Conservation (phyloP, 176 grass and related monocot genomes). For the Musa beccarii region DNA sequence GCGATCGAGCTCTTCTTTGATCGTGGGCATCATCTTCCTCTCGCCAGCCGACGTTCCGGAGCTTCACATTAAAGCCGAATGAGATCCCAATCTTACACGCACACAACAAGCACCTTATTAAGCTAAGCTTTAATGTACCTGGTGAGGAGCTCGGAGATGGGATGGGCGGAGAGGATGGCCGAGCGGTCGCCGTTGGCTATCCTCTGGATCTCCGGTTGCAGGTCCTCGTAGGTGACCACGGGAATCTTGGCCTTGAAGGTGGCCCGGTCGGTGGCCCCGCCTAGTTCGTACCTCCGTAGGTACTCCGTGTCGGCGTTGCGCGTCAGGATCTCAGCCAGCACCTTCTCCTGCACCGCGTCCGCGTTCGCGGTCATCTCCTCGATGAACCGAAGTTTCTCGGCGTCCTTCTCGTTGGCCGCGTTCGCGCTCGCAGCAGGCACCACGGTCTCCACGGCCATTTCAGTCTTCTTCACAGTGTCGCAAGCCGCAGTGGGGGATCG, state of each 20-base stretch:
- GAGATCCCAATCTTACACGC: not conserved
- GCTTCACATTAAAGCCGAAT: slow-evolving; percentile 24
- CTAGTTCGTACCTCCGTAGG: slow-evolving; percentile 44
- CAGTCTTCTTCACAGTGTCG: not conserved
- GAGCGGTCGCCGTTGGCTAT: slow-evolving; percentile 79
- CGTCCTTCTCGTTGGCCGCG: slow-evolving; percentile 39
- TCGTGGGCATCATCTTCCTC: slow-evolving; percentile 93
- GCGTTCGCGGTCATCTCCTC: slow-evolving; percentile 65
- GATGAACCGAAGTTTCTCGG: slow-evolving; percentile 82
- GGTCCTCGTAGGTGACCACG: slow-evolving; percentile 79
- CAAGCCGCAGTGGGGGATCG: not conserved
- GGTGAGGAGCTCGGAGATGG: slow-evolving; percentile 95
- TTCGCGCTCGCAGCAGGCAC: slow-evolving; percentile 26
- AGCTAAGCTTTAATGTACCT: slow-evolving; percentile 19
- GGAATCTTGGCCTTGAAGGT: slow-evolving; percentile 70
- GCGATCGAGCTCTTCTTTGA: slow-evolving; percentile 83
- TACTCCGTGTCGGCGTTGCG: slow-evolving; percentile 80
- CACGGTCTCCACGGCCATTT: slow-evolving; percentile 66
- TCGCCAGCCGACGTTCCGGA: slow-evolving; percentile 94
- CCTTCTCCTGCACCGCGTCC: slow-evolving; percentile 68
- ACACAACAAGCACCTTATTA: not conserved
- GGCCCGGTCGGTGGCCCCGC: slow-evolving; percentile 46
- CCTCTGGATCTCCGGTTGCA: slow-evolving; percentile 86
- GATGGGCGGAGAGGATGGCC: slow-evolving; percentile 68
- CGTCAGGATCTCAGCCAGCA: slow-evolving; percentile 69